Conservation (phyloP, 176 grass and related monocot species). For the Avena atlantica region DNA sequence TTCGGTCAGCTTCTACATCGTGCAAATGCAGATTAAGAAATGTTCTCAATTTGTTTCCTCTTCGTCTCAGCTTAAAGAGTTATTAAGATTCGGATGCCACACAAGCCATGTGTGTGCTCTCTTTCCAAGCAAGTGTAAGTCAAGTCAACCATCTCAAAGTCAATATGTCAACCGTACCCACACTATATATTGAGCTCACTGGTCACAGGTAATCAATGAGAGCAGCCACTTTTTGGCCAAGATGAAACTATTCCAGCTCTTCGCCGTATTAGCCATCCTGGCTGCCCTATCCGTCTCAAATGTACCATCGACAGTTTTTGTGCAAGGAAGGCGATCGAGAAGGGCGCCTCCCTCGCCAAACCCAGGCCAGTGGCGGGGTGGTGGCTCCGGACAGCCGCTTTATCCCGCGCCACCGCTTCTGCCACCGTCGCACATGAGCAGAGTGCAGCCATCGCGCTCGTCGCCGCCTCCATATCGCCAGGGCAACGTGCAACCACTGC, state of each 20-base stretch:
- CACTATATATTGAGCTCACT: background rate
- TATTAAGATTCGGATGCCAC: background rate
- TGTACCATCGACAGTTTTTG: background rate
- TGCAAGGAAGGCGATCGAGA: background rate
- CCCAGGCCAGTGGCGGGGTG: no score
- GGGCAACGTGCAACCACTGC: background rate
- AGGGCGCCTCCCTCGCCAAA: background rate
- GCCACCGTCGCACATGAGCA: no score
- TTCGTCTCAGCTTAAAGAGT: background rate
- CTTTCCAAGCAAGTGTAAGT: background rate
- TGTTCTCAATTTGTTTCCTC: background rate
- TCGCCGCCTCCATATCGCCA: no score
- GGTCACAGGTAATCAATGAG: background rate
- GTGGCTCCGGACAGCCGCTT: background rate
- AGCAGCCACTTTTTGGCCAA: background rate
- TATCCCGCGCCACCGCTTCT: background rate
- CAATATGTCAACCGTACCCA: background rate
- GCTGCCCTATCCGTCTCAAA: background rate
- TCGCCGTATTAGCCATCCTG: conserved; percentile 27
- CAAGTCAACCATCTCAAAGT: background rate
- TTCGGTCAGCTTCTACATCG: background rate
- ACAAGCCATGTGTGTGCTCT: background rate
- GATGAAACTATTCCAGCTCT: conserved; percentile 16
- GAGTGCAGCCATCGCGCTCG: no score
- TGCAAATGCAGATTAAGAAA: background rate